phyloP scores from a whole-genome alignment of 176 grass and related monocot genomes.

The Saccharum spontaneum region DNA sequence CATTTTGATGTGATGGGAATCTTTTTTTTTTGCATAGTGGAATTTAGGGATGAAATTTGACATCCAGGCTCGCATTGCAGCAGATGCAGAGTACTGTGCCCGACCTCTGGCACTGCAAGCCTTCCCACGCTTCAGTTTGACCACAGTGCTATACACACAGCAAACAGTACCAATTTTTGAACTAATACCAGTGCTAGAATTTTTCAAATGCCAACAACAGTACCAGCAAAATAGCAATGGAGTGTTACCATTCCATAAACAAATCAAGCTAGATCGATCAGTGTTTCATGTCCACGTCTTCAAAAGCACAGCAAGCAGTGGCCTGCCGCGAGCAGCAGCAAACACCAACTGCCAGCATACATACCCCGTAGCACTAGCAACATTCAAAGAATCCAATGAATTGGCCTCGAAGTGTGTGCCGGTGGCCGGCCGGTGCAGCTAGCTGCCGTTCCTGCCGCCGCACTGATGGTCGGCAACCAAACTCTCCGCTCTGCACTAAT shows the following conservation, averaged over 20 bases:
- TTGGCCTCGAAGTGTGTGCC: constrained; percentile 22
- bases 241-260: not conserved
- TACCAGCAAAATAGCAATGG: no score
- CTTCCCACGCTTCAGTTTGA: not conserved
- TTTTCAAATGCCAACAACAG: no score
- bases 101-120: not conserved
- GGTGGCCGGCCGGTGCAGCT: not conserved
- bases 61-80: no score
- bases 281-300: not conserved
- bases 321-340: not conserved
- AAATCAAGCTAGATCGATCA: not conserved
- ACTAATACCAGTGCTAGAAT: no score
- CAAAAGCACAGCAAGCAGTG: not conserved
- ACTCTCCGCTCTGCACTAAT: not conserved
- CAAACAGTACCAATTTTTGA: no score
- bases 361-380: not conserved
- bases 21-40: no score
- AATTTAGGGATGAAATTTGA: no score
- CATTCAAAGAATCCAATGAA: not conserved
- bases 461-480: constrained; percentile 31
- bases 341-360: no score
- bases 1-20: no score
- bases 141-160: no score
- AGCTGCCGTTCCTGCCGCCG: constrained; percentile 28
- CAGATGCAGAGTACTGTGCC: not conserved